Percentiles rank a stretch among this genome's conserved stretches.
phyloP scores from a whole-genome alignment of 2,329 filamentous ascomycete species.

The Hymenotorrendiella dingleyae region DNA sequence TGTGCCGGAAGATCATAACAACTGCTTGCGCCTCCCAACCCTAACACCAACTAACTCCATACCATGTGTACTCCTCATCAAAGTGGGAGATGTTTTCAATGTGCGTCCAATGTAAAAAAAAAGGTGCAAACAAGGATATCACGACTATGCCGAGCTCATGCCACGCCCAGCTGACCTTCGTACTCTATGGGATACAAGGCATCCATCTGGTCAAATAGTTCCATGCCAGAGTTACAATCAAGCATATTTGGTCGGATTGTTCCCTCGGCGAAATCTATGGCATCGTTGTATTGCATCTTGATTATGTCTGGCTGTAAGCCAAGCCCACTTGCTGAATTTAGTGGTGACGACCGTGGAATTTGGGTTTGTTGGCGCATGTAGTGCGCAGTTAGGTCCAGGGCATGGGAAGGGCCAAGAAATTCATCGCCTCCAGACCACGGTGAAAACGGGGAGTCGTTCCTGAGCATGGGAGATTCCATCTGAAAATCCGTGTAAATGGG shows the following conservation, averaged over 20 bases:
- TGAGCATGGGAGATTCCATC: conserved; percentile 22
- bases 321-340: conserved; percentile 6
- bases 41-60: too few species aligned
- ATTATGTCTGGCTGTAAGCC: conserved; percentile 13
- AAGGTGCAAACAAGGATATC: background rate
- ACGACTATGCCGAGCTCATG: background rate
- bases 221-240: conserved; percentile 14
- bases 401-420: conserved; percentile 18
- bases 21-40: too few species aligned
- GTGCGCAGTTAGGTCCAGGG: conserved; percentile 20
- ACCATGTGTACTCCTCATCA: too few species aligned
- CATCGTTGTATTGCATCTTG: conserved; percentile 20
- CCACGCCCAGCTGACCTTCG: conserved; percentile 12
- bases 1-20: too few species aligned
- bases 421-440: conserved; percentile 23
- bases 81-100: too few species aligned
- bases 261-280: conserved; percentile 15
- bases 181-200: conserved; percentile 12
- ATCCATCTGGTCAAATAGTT: conserved; percentile 15
- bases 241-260: conserved; percentile 21
- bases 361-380: conserved; percentile 18
- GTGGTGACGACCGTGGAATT: conserved; percentile 13
- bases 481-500: conserved; percentile 24
- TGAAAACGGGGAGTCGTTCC: conserved; percentile 20
- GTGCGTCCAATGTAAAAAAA: background rate